A percentile compares a stretch with the other conserved stretches of the same genome.
Conservation (phyloP, 352 stramenopile genomes). For the Phytophthora tubulina region DNA sequence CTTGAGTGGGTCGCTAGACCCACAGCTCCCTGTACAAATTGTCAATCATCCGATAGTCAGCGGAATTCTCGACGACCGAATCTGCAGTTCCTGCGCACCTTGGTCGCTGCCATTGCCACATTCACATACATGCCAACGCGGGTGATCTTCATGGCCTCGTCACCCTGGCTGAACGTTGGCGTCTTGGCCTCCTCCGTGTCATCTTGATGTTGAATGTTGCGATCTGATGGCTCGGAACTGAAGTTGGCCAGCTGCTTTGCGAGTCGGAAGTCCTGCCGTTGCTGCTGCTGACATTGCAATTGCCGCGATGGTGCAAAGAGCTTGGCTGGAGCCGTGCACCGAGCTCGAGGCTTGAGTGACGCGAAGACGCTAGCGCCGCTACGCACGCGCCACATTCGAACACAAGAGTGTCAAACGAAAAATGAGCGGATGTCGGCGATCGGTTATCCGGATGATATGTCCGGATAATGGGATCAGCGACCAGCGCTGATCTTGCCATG, state of each 20-base stretch:
- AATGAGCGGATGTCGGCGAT: conserved; percentile 25
- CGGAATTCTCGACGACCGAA: conserved; percentile 5
- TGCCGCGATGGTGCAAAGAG: conserved; percentile 1
- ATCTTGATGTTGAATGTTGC: conserved; percentile 9
- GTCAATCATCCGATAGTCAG: neutral
- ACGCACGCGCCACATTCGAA: conserved; percentile 38
- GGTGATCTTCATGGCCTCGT: conserved; percentile 90
- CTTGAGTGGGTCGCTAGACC: conserved; percentile 87
- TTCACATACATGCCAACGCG: conserved; percentile 95
- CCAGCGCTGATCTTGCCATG: too few relatives aligned
- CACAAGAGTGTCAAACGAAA: conserved; percentile 14
- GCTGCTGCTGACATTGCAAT: conserved; percentile 26
- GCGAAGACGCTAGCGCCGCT: conserved; percentile 25
- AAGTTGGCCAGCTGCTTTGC: conserved; percentile 32
- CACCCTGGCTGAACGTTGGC: conserved; percentile 40
- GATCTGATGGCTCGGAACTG: conserved; percentile 23
- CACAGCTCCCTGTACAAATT: conserved; percentile 61
- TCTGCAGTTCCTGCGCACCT: conserved; percentile 54
- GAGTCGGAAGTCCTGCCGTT: conserved; percentile 30
- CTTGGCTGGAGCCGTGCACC: neutral
- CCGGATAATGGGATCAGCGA: conserved; percentile 3
- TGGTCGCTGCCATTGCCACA: conserved; percentile 90
- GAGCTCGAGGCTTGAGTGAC: conserved; percentile 18
- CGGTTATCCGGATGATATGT: conserved; percentile 8
- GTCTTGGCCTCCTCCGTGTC: conserved; percentile 4